These are phyloP conservation scores for Boletellus sp. DNA, from an alignment of 768 basidiomycete species.

Conservation along the genomic window DNA sequence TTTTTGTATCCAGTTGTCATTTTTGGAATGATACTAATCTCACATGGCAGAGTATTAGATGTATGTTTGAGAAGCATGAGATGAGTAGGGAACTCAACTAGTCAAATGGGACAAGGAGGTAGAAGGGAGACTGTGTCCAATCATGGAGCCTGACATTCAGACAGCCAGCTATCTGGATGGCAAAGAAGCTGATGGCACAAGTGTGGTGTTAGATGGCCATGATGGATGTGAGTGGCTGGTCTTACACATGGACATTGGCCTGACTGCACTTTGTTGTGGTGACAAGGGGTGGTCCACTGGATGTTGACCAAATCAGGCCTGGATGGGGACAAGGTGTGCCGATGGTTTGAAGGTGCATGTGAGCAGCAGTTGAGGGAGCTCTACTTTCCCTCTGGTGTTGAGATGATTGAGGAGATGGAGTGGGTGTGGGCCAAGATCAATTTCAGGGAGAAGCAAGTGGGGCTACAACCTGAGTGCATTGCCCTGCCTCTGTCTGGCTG, in stretches of 20 bases:
- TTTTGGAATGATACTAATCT: too few species aligned
- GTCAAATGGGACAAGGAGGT: slow-evolving; percentile 39
- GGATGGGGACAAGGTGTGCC: slow-evolving; percentile 34
- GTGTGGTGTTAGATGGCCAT: slow-evolving; percentile 23
- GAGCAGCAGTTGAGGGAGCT: slow-evolving; percentile 45
- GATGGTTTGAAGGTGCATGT: slow-evolving; percentile 31
- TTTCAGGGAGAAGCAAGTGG: slow-evolving; percentile 22
- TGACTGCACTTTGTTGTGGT: not conserved
- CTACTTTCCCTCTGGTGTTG: slow-evolving; percentile 49
- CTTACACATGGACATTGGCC: too few species aligned
- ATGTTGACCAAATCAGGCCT: slow-evolving; percentile 41
- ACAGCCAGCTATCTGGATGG: slow-evolving; percentile 44
- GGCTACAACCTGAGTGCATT: slow-evolving; percentile 11
- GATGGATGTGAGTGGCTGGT: slow-evolving; percentile 12
- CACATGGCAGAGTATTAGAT: slow-evolving; percentile 47
- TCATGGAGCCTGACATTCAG: slow-evolving; percentile 57
- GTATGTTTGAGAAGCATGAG: slow-evolving; percentile 58
- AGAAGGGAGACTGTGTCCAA: slow-evolving; percentile 38
- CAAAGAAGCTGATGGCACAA: slow-evolving; percentile 37
- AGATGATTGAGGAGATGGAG: slow-evolving; percentile 25
- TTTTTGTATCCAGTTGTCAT: too few species aligned
- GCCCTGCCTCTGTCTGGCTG: too few species aligned
- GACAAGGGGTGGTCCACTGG: slow-evolving; percentile 62
- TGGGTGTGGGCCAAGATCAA: slow-evolving; percentile 30
- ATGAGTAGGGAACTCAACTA: slow-evolving; percentile 50